Evolutionary conservation across 2,329 filamentous ascomycete genomes (phyloP).

Genomic region (Monosporascus sp.): DNA sequence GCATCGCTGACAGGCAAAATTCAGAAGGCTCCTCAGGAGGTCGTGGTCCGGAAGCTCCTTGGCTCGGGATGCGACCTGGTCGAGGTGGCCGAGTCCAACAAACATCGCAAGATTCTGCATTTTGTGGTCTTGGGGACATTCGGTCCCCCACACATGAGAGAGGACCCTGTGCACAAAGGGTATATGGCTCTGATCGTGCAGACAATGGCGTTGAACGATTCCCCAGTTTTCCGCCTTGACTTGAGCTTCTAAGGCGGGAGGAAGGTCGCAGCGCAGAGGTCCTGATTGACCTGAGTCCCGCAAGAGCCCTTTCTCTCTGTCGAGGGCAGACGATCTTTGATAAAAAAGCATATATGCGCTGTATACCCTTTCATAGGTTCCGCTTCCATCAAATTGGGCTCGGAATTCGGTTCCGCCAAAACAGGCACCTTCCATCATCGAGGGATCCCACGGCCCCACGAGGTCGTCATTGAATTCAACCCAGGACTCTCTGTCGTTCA

Average conservation of each 20-base stretch:
- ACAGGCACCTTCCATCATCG: constrained; percentile 67
- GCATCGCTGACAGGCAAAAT: constrained; percentile 44
- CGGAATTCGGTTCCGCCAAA: constrained; percentile 68
- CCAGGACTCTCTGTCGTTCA: constrained; percentile 54
- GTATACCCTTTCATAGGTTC: constrained; percentile 61
- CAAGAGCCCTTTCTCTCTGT: constrained; percentile 45
- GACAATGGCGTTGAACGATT: constrained; percentile 70
- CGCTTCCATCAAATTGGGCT: constrained; percentile 39
- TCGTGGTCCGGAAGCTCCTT: constrained; percentile 64
- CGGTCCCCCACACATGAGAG: constrained; percentile 45
- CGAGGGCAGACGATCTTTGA: constrained; percentile 67
- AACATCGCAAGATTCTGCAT: constrained; percentile 47
- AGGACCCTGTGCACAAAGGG: constrained; percentile 62
- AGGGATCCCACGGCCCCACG: constrained; percentile 70
- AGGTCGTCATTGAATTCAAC: constrained; percentile 92
- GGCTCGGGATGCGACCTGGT: constrained; percentile 67
- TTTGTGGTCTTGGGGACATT: constrained; percentile 44
- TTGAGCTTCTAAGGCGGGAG: constrained; percentile 44
- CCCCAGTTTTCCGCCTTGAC: constrained; percentile 69
- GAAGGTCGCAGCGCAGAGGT: constrained; percentile 42
- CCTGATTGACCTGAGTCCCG: constrained; percentile 27
- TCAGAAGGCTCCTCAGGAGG: constrained; percentile 44
- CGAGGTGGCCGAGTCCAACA: constrained; percentile 60
- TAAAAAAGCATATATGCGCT: constrained; percentile 99
- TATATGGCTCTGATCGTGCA: constrained; percentile 69